Conservation (phyloP, 768 basidiomycete species). For the Hygrocybe punicea region DNA sequence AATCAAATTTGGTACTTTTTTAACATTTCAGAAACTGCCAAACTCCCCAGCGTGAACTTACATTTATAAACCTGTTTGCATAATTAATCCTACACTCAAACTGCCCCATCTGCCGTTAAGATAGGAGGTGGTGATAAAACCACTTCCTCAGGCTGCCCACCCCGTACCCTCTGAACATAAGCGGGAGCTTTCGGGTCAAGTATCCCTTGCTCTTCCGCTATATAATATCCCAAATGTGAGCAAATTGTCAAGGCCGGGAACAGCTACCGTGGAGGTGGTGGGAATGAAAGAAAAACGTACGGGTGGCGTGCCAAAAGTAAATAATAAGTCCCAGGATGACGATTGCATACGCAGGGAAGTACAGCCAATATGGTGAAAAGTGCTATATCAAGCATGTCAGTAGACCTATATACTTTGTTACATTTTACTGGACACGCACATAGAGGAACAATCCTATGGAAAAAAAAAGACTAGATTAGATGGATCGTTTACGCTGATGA, state of each 20-base stretch:
- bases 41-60: no score
- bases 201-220: conserved; percentile 74
- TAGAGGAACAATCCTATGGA: conserved; percentile 48
- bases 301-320: conserved; percentile 84
- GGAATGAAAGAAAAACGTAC: conserved; percentile 44
- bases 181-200: conserved; percentile 55
- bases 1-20: no score
- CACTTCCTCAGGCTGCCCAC: conserved; percentile 3
- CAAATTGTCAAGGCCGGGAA: no score
- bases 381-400: conserved; percentile 44
- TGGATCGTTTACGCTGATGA: not conserved
- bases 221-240: not conserved
- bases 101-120: no score
- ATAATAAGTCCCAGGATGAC: conserved; percentile 70
- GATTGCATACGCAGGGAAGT: conserved; percentile 75
- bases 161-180: conserved; percentile 46
- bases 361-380: conserved; percentile 82
- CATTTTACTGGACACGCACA: conserved; percentile 30
- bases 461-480: conserved; percentile 4
- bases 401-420: not conserved
- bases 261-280: not conserved
- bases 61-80: no score
- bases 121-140: no score
- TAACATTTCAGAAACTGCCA: no score
- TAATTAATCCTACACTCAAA: no score